A percentile compares a stretch with the other conserved stretches of the same genome.
Evolutionary conservation across 2,329 filamentous ascomycete genomes (phyloP).

Genomic region (Phialophora macrospora): DNA sequence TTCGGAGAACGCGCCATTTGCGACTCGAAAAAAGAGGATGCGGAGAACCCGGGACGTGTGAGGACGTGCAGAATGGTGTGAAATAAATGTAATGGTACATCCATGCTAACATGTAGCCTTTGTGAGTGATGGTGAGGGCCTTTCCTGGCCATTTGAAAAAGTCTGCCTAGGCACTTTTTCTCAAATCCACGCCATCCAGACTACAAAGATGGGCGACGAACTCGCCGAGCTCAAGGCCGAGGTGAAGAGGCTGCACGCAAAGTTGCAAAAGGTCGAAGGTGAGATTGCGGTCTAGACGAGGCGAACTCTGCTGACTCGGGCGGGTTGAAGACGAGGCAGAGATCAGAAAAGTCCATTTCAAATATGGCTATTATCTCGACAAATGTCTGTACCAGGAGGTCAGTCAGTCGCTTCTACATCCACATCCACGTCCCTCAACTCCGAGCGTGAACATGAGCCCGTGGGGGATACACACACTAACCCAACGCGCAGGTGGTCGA

Average conservation of each 20-base stretch:
- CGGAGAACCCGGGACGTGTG: slow-evolving; percentile 4
- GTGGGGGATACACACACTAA: neutral
- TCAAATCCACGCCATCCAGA: neutral
- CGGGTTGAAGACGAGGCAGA: slow-evolving; percentile 56
- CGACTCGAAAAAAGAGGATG: neutral
- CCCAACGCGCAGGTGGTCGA: slow-evolving; percentile 48
- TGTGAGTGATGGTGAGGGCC: neutral
- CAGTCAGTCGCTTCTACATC: slow-evolving; percentile 8
- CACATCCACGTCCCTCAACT: no score
- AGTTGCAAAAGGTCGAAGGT: slow-evolving; percentile 34
- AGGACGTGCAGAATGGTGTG: neutral
- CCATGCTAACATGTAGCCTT: no score
- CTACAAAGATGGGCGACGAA: slow-evolving; percentile 26
- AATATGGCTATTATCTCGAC: slow-evolving; percentile 65
- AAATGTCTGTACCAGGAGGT: slow-evolving; percentile 64
- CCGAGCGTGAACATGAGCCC: neutral
- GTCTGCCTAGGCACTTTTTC: neutral
- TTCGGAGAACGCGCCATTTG: slow-evolving; percentile 18
- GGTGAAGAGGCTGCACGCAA: slow-evolving; percentile 30
- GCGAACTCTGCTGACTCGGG: neutral
- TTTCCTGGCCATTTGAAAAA: no score
- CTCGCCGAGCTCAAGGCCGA: slow-evolving; percentile 31
- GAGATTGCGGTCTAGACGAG: neutral
- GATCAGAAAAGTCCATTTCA: slow-evolving; percentile 61
- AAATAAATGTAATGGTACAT: neutral